Conservation (phyloP, 2,329 filamentous ascomycete genomes). For the Cytospora piceae region DNA sequence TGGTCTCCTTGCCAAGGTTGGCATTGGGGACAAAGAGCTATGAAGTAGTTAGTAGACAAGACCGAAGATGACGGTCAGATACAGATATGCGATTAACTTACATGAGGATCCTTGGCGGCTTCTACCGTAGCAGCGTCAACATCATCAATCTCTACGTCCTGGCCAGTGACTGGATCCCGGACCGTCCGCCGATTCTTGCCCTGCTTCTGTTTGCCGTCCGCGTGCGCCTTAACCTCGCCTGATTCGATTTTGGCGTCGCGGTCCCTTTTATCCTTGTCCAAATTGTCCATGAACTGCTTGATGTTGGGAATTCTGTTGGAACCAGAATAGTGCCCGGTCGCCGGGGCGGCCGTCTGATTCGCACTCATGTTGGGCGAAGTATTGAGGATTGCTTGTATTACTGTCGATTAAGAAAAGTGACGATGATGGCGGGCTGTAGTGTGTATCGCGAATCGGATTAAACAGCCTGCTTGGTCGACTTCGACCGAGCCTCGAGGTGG, state of each 20-base stretch:
- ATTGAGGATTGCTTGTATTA: not conserved
- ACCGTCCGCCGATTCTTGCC: slow-evolving; percentile 67
- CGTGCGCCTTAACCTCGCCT: slow-evolving; percentile 24
- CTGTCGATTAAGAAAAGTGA: not conserved
- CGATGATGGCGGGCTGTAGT: not conserved
- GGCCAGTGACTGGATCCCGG: slow-evolving; percentile 86
- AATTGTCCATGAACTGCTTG: slow-evolving; percentile 76
- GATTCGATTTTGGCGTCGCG: slow-evolving; percentile 73
- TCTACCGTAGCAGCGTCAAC: slow-evolving; percentile 64
- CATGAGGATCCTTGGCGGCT: slow-evolving; percentile 71
- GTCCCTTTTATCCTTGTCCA: slow-evolving; percentile 78
- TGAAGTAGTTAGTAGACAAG: not conserved
- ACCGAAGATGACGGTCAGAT: slow-evolving; percentile 8
- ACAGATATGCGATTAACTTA: slow-evolving; percentile 41
- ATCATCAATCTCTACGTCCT: slow-evolving; percentile 82
- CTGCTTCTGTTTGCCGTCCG: slow-evolving; percentile 44
- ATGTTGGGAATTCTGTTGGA: slow-evolving; percentile 86
- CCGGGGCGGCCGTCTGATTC: slow-evolving; percentile 47
- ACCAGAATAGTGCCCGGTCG: slow-evolving; percentile 77
- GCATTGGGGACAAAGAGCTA: slow-evolving; percentile 86
- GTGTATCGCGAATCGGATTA: not conserved
- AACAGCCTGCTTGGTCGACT: not conserved
- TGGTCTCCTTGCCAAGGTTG: slow-evolving; percentile 76
- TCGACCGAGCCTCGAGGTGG: not conserved
- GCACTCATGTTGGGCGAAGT: slow-evolving; percentile 40